Evolutionary conservation across 768 basidiomycete species (phyloP), one percentile per base, ranked within the genome.

Genomic region (Boletus eberwhitei): DNA sequence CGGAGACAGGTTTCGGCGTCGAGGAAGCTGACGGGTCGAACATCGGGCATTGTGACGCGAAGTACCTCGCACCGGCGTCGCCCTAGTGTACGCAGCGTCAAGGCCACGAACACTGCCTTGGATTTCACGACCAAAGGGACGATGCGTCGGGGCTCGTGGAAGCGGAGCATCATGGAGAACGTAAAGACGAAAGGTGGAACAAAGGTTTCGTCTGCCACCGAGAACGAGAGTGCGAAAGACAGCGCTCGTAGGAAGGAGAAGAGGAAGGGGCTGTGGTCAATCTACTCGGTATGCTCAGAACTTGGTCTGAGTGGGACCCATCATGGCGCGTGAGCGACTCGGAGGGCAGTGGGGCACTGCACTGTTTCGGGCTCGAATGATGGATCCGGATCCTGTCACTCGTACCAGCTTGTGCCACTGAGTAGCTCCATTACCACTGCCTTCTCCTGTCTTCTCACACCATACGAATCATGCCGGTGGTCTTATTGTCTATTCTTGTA

Each of bases 271-370:
- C n/a, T 58, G 8, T 59, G 67, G 64, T 67, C 66, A 0, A 67
- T 67, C 42, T 67, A 67, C 54, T 69, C 67, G 22, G 67, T 67
- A 7, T 59, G 57, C 46, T 62, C 66, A 0, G 66, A 68, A n/a
- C 54, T 69, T 14, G 60, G 60, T 32, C 39, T 55, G 44, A 60
- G 51, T 37, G 61, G 55, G 38, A 34, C 22, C 5, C 39, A 54
- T 35, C 60, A 42, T 17, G 46, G 40, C 7, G 35, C 48, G 17
- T 57, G 50, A 64, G 35, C 11, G 41, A 37, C 8, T 7, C 11
- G 5, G 3, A 7, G 24, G 24, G 24, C 24, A 24, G 24, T 4
- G 35, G 22, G n/a, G n/a, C n/a, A n/a, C 26, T n/a, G 17, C 24
- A 12, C 17, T 17, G 16, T 5, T 16, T 48, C 24, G 1, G n/a